Conservation (phyloP, 768 basidiomycete species). For the Lentinula sp. region DNA sequence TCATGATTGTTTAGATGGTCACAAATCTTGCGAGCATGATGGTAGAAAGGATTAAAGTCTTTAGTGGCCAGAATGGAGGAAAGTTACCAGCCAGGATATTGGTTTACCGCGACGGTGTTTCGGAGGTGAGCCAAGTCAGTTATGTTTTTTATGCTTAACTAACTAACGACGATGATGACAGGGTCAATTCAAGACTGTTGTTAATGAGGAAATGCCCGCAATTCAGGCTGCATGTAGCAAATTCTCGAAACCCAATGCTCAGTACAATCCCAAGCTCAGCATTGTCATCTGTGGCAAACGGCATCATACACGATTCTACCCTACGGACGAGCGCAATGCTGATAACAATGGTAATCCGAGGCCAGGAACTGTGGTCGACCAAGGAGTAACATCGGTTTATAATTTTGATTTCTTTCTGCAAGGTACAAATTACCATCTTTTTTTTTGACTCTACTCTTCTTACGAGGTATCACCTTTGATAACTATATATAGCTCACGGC, state of each 20-base stretch:
- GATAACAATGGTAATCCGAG: conserved; percentile 68
- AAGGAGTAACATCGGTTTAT: conserved; percentile 65
- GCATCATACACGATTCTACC: conserved; percentile 60
- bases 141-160: background rate
- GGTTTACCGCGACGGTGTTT: conserved; percentile 80
- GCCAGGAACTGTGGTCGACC: conserved; percentile 79
- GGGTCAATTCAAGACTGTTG: conserved; percentile 68
- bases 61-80: conserved; percentile 34
- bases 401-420: conserved; percentile 65
- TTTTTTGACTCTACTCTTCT: background rate
- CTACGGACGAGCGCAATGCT: conserved; percentile 42
- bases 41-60: conserved; percentile 54
- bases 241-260: conserved; percentile 31
- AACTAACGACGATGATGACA: conserved; percentile 28
- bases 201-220: conserved; percentile 57
- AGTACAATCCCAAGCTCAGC: conserved; percentile 52
- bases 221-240: conserved; percentile 55
- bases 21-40: conserved; percentile 61
- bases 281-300: conserved; percentile 71
- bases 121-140: conserved; percentile 44
- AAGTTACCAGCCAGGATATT: conserved; percentile 61
- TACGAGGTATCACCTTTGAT: background rate
- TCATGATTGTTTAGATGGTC: conserved; percentile 54
- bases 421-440: conserved; percentile 24
- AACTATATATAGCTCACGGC: conserved; percentile 46